phyloP scores from a whole-genome alignment of 495 filamentous ascomycete genomes.

The Penicillium dipodomyicola region DNA sequence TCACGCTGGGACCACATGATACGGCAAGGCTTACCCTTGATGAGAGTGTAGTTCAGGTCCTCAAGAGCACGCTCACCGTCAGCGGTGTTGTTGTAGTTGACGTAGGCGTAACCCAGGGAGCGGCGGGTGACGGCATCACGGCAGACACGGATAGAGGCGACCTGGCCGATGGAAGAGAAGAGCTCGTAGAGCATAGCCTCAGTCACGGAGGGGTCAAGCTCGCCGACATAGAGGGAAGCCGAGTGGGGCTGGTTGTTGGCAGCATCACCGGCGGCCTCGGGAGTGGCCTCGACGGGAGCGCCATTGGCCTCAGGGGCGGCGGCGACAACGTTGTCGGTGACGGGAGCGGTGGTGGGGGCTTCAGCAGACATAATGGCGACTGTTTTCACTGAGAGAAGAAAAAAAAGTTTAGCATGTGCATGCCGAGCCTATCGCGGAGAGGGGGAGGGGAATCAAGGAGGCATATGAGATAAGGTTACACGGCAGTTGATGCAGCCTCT shows the following conservation, averaged over 20 bases:
- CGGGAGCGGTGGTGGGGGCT: slow-evolving; percentile 42
- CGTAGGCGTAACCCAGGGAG: slow-evolving; percentile 98
- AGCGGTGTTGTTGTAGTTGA: slow-evolving; percentile 97
- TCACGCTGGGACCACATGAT: slow-evolving; percentile 99
- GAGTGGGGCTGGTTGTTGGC: slow-evolving; percentile 82
- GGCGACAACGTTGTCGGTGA: slow-evolving; percentile 42
- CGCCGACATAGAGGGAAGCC: slow-evolving; percentile 97
- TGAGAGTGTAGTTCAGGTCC: slow-evolving; percentile 99
- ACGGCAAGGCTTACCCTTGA: slow-evolving; percentile 98
- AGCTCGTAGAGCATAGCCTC: slow-evolving; percentile 99
- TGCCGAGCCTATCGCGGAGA: slow-evolving; percentile 11
- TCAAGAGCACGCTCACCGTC: slow-evolving; percentile 98
- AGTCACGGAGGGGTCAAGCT: slow-evolving; percentile 95
- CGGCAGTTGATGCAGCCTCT: slow-evolving; percentile 17
- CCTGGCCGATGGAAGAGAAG: slow-evolving; percentile 98
- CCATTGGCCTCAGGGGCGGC: slow-evolving; percentile 41
- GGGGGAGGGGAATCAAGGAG: slow-evolving; percentile 8
- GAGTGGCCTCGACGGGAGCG: slow-evolving; percentile 28
- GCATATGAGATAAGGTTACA: slow-evolving; percentile 15
- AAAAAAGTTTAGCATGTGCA: slow-evolving; percentile 18
- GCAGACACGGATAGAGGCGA: slow-evolving; percentile 99
- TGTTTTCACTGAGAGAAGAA: slow-evolving; percentile 22
- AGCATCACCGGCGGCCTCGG: slow-evolving; percentile 47
- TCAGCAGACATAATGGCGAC: slow-evolving; percentile 49
- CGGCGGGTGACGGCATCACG: slow-evolving; percentile 98